Evolutionary conservation across 331 rosid species (phyloP), one percentile per base, ranked within the genome.

Genomic region (Spiraea crenata): DNA sequence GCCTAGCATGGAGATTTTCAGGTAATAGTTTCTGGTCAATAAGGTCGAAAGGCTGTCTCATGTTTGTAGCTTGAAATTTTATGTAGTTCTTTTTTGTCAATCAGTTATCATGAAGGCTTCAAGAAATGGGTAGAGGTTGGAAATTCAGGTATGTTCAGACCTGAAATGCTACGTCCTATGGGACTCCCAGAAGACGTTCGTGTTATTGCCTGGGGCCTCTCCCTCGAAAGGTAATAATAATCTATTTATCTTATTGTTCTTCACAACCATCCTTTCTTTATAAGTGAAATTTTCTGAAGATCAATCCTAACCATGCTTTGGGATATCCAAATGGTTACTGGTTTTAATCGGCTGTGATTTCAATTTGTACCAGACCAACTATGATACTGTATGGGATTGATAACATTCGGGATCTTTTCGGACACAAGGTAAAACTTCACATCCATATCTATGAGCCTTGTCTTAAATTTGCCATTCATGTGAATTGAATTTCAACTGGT

Each of bases 1-100:
- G 67, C 98, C 98, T 55, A 93, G 97, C 91, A 87, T 93, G 98
- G 98, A 93, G 83, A 89, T 93, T 75, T 93, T 93, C 82, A 89
- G 98, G 98, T 93, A 55, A 51, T 19, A 25, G 51, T 9, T 61
- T 56, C 47, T 50, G 34, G 20, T 62, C 46, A 3, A 4, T 25
- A 44, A 34, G 37, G 41, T 52, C n/a, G 14, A 37, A 75, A 44
- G 20, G 52, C 62, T 77, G 54, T 77, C 65, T 34, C 39, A n/a
- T 39, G 49, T 74, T 48, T 56, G 69, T 48, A 56, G 59, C 14
- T 73, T 42, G 54, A 49, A 61, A 65, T 51, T 48, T 72, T 79
- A 70, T 52, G 58, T 16, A 25, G 7, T 44, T 47, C 0, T 61
- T 14, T 40, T 16, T 68, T 25, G 31, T 67, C 66, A 58, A 13